Conservation (phyloP, 2,329 filamentous ascomycete genomes). For the Alternaria ethzedia region DNA sequence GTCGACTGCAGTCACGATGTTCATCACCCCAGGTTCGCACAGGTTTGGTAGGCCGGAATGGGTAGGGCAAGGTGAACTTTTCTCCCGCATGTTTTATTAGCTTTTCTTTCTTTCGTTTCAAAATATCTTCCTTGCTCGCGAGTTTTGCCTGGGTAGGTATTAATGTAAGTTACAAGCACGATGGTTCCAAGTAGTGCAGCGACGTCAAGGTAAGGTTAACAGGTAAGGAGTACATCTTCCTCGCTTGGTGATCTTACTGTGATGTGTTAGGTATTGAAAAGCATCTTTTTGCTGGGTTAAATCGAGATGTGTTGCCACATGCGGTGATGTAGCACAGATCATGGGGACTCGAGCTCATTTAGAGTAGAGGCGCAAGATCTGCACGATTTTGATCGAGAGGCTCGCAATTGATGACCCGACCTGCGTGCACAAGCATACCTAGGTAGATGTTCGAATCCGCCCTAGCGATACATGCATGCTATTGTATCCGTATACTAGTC, state of each 20-base stretch:
- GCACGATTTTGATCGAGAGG: no score
- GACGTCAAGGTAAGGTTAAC: slow-evolving; percentile 35
- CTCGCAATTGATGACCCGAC: no score
- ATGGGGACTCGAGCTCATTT: no score
- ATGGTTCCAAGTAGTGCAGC: slow-evolving; percentile 1
- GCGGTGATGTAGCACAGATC: no score
- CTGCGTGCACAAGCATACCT: no score
- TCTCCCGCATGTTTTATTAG: slow-evolving; percentile 24
- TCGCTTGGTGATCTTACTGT: slow-evolving; percentile 39
- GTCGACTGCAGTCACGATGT: background rate
- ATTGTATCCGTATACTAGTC: no score
- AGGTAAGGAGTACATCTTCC: slow-evolving; percentile 35
- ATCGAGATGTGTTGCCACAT: no score
- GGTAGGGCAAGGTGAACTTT: slow-evolving; percentile 38
- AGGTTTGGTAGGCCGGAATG: slow-evolving; percentile 1
- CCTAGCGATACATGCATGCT: no score
- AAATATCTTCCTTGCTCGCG: slow-evolving; percentile 5
- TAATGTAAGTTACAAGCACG: slow-evolving; percentile 29
- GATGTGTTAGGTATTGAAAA: slow-evolving; percentile 1
- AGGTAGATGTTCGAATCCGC: no score
- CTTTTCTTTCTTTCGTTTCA: slow-evolving; percentile 5
- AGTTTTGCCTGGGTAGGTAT: slow-evolving; percentile 27
- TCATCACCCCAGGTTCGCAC: background rate
- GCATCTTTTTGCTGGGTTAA: background rate
- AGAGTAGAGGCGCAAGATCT: no score